Evolutionary conservation across 805 yeast species (phyloP).

Genomic region (Candida methanosorbosa): DNA sequence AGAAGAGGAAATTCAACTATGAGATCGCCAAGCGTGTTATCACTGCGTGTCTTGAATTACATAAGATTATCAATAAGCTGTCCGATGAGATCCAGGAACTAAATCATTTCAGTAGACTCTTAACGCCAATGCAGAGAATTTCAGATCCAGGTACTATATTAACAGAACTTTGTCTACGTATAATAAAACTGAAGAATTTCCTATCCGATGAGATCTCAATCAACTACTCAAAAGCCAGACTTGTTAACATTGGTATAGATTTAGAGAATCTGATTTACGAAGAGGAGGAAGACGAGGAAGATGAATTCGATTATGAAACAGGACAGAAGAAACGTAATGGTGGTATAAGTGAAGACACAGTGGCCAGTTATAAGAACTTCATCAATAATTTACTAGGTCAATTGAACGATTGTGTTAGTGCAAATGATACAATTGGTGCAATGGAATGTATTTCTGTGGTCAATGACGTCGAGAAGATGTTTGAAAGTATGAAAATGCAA

Average conservation of each 20-base stretch:
- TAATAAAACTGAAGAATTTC: conserved; percentile 40
- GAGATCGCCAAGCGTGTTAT: conserved; percentile 48
- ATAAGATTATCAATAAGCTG: conserved; percentile 31
- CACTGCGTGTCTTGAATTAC: conserved; percentile 38
- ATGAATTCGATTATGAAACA: too few relatives aligned
- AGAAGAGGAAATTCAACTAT: conserved; percentile 38
- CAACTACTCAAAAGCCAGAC: conserved; percentile 55
- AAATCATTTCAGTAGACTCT: conserved; percentile 31
- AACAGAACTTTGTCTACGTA: conserved; percentile 34
- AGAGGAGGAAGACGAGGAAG: conserved; percentile 5
- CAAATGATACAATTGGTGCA: conserved; percentile 47
- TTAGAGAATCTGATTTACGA: conserved; percentile 32
- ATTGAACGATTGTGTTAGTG: conserved; percentile 42
- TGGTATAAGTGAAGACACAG: conserved; percentile 31
- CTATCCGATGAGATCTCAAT: conserved; percentile 46
- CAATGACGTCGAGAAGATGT: conserved; percentile 67
- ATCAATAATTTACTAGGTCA: conserved; percentile 51
- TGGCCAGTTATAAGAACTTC: conserved; percentile 46
- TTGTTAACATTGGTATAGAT: conserved; percentile 57
- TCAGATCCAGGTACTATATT: conserved; percentile 44
- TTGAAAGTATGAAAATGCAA: conserved; percentile 38
- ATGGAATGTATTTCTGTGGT: conserved; percentile 62
- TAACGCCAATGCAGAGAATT: conserved; percentile 38
- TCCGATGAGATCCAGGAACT: conserved; percentile 37
- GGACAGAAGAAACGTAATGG: conserved; percentile 12